phyloP scores from a whole-genome alignment of 768 basidiomycete species.

The Flagelloscypha sp. region DNA sequence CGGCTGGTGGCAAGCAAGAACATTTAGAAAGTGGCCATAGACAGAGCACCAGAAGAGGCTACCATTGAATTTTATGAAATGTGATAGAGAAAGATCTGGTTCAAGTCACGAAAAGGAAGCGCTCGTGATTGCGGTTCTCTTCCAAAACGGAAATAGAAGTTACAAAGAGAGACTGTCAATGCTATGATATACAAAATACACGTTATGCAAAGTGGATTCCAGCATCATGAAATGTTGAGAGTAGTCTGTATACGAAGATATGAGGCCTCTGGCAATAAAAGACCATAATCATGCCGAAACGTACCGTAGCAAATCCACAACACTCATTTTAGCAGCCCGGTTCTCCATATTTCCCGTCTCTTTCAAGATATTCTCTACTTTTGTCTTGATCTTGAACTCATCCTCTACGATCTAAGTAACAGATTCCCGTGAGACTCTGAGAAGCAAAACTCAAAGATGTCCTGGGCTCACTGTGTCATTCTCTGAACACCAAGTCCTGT shows the following conservation, averaged over 20 bases:
- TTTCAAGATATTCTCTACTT: conserved; percentile 64
- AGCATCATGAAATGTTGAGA: conserved; percentile 67
- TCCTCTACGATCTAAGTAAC: conserved; percentile 55
- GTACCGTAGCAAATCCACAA: conserved; percentile 86
- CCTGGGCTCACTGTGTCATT: conserved; percentile 46
- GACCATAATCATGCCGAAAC: conserved; percentile 17
- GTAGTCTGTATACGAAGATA: conserved; percentile 32
- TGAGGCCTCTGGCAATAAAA: background rate
- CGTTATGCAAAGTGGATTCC: conserved; percentile 70
- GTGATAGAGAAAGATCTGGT: too few relatives aligned
- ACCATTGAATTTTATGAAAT: too few relatives aligned
- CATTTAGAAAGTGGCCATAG: too few relatives aligned
- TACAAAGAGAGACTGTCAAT: too few relatives aligned
- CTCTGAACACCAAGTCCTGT: conserved; percentile 85
- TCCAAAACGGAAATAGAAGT: too few relatives aligned
- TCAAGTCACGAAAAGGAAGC: too few relatives aligned
- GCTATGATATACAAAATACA: too few relatives aligned
- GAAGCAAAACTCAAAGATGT: background rate
- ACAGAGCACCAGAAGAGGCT: too few relatives aligned
- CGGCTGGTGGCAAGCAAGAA: conserved; percentile 30
- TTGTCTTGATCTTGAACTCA: conserved; percentile 56
- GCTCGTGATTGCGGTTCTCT: too few relatives aligned
- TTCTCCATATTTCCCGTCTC: conserved; percentile 68
- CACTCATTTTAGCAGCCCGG: conserved; percentile 87
- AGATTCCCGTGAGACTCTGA: background rate